Evolutionary conservation across 228 moss, liverwort and hornwort species (phyloP), one percentile per base, ranked within the genome.

Genomic region (Sphagnum fallax): DNA sequence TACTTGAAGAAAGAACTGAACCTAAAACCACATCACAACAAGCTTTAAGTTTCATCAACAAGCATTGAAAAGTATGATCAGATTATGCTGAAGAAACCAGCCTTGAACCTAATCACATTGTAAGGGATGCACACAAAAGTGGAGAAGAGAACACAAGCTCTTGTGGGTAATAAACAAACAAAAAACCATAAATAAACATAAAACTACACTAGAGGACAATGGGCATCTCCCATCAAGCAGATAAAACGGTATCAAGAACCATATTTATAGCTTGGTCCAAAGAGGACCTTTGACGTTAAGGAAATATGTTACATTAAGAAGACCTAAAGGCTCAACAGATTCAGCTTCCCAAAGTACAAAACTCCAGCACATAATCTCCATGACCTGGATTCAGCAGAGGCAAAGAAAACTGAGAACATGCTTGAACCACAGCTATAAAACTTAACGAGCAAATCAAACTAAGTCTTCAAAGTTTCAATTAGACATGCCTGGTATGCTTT

Each of bases 221-320:
- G 32, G 32, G 32, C 32, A 32, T 32, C 32, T 15, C 62, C 16
- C n/a, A 62, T 47, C 14, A 8, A 67, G 61, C 72, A 79, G 58
- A 66, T 48, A 48, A 72, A 57, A 32, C 2, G 66, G 65, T 67
- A 70, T 62, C 52, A 59, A 62, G 81, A 74, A 64, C 32, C 16
- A 82, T 76, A 79, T 60, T 68, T 81, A 70, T 65, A 79, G 74
- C 74, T 76, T 79, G 77, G 77, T 65, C 76, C 76, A 77, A 67
- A 75, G 70, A 74, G 68, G 67, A 60, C 70, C 70, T 52, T 67
- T 78, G 74, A 76, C 76, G 73, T 32, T 2, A 32, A 32, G 82
- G 75, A 74, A 72, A 70, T 75, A 82, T 85, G 79, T 76, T 77
- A 82, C 82, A 32, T 32, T 32, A 32, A 79, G 63, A 51, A 74